Percentiles rank a stretch among this genome's conserved stretches.
These are phyloP conservation scores for Quercus phellos DNA, from an alignment of 331 rosid species.

Conservation along the genomic window DNA sequence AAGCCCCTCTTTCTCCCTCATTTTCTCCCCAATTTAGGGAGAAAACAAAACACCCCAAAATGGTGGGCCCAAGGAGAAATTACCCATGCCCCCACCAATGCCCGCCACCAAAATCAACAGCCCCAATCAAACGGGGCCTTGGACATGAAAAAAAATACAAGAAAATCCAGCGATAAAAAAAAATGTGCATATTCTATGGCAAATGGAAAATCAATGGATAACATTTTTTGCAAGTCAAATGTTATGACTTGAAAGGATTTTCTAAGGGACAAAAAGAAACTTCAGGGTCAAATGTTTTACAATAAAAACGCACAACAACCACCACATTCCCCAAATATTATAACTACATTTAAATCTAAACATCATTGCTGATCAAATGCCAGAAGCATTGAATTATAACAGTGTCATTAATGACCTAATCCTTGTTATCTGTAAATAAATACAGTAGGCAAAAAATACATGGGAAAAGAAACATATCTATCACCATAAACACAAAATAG, in stretches of 20 bases:
- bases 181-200: not conserved
- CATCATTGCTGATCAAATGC: not conserved
- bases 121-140: too few species aligned
- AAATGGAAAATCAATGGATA: not conserved
- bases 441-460: not conserved
- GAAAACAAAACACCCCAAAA: too few species aligned
- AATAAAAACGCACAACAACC: not conserved
- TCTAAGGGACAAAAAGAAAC: not conserved
- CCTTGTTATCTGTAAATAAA: not conserved
- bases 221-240: not conserved
- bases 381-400: not conserved
- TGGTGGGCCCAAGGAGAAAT: too few species aligned
- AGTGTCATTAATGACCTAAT: not conserved
- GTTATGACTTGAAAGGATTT: not conserved
- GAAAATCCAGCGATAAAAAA: constrained; percentile 2
- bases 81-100: too few species aligned
- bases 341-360: not conserved
- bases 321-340: not conserved
- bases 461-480: not conserved
- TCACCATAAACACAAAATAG: not conserved
- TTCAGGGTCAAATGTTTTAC: not conserved
- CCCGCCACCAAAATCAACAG: too few species aligned
- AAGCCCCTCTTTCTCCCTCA: too few species aligned
- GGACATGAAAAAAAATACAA: constrained; percentile 7
- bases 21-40: too few species aligned